Base-by-base conservation (phyloP, 129 eudicot genomes). In the Lactuca sativa region DNA sequence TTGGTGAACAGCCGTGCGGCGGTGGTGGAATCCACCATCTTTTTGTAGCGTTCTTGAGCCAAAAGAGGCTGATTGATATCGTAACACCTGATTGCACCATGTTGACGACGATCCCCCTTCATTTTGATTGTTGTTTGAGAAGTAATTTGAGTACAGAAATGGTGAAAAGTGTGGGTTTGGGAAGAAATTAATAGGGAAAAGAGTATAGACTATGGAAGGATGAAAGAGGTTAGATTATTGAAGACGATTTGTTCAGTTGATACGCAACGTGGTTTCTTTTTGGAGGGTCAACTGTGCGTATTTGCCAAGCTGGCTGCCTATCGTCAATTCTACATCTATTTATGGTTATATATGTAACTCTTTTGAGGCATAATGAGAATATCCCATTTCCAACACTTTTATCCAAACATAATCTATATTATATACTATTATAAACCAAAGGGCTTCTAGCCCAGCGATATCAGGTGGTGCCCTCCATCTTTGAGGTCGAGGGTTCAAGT, bases 51-150 rank as follows among this genome's bases (percentile, higher is more conserved):
- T 14, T 67, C 56, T 12, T 59, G 69, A 60, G 67, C 43, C 54
- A 51, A 57, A 0, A 55, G 53, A 4, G 73, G 33, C 14, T 72
- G 49, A 36, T 76, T 14, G 68, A 76, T 62, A 11, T 77, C 62
- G 62, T 67, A 68, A 43, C 84, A 78, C 8, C 72, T 72, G 73
- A 87, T 83, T 61, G 70, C 38, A 38, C 95, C 95, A 68, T 82
- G 89, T 72, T 87, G 95, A 59, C 82, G 84, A 65, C 87, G 89
- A 48, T 84, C 85, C 25, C 89, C 72, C 80, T 70, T 87, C 95
- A 84, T 87, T 34, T 49, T 52, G 47, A 56, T 11, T 61, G 41
- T 25, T 57, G 71, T 73, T 62, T 0, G 47, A 17, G 54, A 60
- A 37, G 69, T 62, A 66, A 15, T 59, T 44, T 63, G 69, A 18